These are phyloP conservation scores for Botryotinia convoluta DNA, from an alignment of 2,329 filamentous ascomycete genomes.

Conservation along the genomic window DNA sequence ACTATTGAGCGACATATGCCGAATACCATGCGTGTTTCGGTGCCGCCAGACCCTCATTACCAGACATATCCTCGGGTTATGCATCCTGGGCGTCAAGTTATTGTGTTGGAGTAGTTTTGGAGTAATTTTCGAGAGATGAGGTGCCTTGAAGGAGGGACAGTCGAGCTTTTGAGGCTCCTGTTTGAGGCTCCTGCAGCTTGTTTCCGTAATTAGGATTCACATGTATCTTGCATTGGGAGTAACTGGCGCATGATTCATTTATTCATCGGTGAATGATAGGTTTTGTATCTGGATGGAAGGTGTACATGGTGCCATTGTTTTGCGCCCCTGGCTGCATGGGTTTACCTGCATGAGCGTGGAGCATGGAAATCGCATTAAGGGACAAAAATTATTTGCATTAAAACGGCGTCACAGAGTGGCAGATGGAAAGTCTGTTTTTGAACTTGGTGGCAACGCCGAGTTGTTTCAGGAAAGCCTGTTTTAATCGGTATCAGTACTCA, in stretches of 20 bases:
- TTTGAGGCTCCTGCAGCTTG: not conserved
- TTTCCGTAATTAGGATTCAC: not conserved
- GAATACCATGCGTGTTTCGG: constrained; percentile 14
- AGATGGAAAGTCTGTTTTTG: not conserved
- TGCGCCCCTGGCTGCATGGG: not conserved
- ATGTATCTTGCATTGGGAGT: not conserved
- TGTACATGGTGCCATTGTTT: not conserved
- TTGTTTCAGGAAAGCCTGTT: not conserved
- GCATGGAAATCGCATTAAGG: constrained; percentile 1
- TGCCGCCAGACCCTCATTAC: constrained; percentile 9
- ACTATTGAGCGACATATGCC: constrained; percentile 2
- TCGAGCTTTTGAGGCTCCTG: too few relatives aligned
- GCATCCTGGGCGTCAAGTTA: constrained; percentile 26
- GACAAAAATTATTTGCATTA: constrained; percentile 10
- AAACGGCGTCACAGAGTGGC: not conserved
- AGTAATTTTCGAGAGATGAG: constrained; percentile 13
- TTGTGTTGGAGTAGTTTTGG: constrained; percentile 28
- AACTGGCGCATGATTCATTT: not conserved
- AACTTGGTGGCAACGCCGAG: not conserved
- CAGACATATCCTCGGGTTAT: constrained; percentile 22
- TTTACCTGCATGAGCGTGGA: constrained; percentile 22
- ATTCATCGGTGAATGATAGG: not conserved
- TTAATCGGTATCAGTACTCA: not conserved
- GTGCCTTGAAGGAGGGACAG: not conserved
- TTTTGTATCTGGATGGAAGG: not conserved